phyloP scores from a whole-genome alignment of 2,329 filamentous ascomycete genomes.

The Thyridium curvatum region DNA sequence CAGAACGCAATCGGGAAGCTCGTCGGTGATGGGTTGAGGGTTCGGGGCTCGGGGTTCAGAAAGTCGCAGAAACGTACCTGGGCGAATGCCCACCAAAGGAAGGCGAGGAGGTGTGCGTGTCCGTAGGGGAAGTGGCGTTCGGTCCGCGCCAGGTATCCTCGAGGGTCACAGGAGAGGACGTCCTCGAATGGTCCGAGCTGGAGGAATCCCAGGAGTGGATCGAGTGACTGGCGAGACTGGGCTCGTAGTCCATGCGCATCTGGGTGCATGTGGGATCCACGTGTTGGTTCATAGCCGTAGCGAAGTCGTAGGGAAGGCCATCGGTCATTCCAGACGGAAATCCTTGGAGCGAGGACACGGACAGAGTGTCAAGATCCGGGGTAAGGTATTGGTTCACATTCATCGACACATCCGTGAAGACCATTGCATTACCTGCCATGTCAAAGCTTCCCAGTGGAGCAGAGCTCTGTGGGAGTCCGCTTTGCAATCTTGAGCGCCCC shows the following conservation, averaged over 20 bases:
- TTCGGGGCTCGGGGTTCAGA: conserved; percentile 6
- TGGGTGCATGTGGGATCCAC: conserved; percentile 45
- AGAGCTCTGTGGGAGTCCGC: conserved; percentile 40
- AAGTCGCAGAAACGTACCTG: conserved; percentile 36
- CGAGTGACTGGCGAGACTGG: conserved; percentile 40
- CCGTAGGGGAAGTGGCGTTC: conserved; percentile 32
- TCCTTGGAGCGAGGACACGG: conserved; percentile 37
- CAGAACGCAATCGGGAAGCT: not conserved
- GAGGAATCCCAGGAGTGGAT: conserved; percentile 45
- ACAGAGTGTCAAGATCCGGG: conserved; percentile 40
- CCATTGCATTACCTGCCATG: conserved; percentile 42
- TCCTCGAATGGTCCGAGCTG: conserved; percentile 45
- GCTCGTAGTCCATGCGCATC: conserved; percentile 47
- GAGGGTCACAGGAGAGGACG: conserved; percentile 40
- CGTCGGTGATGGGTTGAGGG: not conserved
- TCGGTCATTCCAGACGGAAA: conserved; percentile 38
- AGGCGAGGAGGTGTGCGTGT: conserved; percentile 42
- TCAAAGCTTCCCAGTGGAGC: conserved; percentile 45
- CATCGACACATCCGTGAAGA: conserved; percentile 35
- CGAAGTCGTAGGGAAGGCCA: conserved; percentile 30
- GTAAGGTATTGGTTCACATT: conserved; percentile 47
- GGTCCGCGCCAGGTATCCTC: conserved; percentile 42
- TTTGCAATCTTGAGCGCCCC: conserved; percentile 35
- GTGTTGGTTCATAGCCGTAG: conserved; percentile 38
- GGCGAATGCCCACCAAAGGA: conserved; percentile 44